Conservation (phyloP, 768 basidiomycete species). For the Clavaria fumosa region DNA sequence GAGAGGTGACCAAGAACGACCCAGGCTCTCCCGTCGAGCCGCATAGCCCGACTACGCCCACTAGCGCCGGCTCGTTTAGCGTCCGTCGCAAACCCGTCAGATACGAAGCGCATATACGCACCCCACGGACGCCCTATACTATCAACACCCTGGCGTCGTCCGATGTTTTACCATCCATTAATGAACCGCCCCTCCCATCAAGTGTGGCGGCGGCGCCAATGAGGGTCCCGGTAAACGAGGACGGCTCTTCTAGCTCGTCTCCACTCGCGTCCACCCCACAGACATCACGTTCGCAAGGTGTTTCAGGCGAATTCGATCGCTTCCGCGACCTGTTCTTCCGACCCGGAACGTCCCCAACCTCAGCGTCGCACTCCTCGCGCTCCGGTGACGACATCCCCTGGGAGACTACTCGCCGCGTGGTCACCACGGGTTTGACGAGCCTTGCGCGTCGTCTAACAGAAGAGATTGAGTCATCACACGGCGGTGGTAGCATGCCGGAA, state of each 20-base stretch:
- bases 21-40: too few species aligned
- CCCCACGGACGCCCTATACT: background rate
- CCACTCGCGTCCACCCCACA: conserved; percentile 20
- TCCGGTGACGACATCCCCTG: conserved; percentile 18
- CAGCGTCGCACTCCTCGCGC: conserved; percentile 17
- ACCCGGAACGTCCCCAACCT: conserved; percentile 21
- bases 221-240: conserved; percentile 1
- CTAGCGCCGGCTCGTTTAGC: background rate
- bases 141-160: too few species aligned
- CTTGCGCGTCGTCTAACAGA: conserved; percentile 36
- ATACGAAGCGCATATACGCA: background rate
- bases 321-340: conserved; percentile 64
- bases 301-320: conserved; percentile 51
- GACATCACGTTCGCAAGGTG: conserved; percentile 36
- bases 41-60: background rate
- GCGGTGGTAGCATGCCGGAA: too few species aligned
- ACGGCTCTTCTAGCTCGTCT: conserved; percentile 6
- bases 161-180: background rate
- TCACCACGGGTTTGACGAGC: conserved; percentile 29
- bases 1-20: background rate
- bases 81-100: background rate
- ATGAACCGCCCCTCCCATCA: background rate
- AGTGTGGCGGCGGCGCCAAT: conserved; percentile 7
- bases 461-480: conserved; percentile 28
- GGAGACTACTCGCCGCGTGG: conserved; percentile 20